phyloP scores from a whole-genome alignment of 164 flowering plant species.

The Stephania cephalantha region DNA sequence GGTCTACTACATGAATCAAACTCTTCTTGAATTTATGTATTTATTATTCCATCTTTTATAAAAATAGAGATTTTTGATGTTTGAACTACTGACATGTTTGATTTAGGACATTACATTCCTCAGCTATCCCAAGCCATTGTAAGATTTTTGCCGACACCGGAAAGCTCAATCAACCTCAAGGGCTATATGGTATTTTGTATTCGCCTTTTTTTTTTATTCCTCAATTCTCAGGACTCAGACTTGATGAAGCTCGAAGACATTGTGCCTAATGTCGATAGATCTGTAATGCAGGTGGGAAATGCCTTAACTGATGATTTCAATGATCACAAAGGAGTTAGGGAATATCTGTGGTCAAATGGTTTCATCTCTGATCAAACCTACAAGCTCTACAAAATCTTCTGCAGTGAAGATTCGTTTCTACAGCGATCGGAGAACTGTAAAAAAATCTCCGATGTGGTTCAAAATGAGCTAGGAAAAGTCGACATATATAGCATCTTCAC shows the following conservation, averaged over 20 bases:
- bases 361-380: conserved; percentile 83
- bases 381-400: conserved; percentile 47
- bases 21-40: too few relatives aligned
- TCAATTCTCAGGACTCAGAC: background rate
- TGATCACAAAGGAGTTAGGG: conserved; percentile 71
- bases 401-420: conserved; percentile 58
- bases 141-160: conserved; percentile 23
- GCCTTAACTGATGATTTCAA: conserved; percentile 77
- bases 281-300: conserved; percentile 75
- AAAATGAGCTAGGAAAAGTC: conserved; percentile 68
- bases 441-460: conserved; percentile 47
- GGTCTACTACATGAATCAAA: too few relatives aligned
- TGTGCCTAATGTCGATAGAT: background rate
- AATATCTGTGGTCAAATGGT: conserved; percentile 86
- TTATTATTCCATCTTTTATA: background rate
- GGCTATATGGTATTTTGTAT: conserved; percentile 71
- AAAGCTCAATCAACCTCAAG: conserved; percentile 57
- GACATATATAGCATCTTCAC: conserved; percentile 43
- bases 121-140: conserved; percentile 89
- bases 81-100: conserved; percentile 9
- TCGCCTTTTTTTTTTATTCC: background rate
- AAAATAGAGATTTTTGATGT: background rate
- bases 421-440: conserved; percentile 52
- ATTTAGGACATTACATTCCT: conserved; percentile 89
- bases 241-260: background rate